Percentiles rank a stretch among this genome's conserved stretches.
Evolutionary conservation across 225 moss, liverwort and hornwort genomes (phyloP).

Genomic region (Physcomitrellopsis africana): DNA sequence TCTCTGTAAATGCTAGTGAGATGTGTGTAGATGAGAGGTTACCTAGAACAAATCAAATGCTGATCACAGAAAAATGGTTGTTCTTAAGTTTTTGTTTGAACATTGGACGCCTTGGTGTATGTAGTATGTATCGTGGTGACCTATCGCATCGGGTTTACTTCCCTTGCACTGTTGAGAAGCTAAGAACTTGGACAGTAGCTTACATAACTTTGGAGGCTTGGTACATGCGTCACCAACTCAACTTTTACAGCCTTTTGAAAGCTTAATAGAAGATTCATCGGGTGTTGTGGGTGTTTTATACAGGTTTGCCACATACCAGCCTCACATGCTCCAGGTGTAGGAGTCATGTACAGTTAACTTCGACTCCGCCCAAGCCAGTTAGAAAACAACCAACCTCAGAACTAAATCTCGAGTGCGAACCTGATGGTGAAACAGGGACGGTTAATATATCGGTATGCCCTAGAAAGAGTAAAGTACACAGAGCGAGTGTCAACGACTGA

Average conservation of each 20-base stretch:
- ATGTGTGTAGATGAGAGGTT: conserved; percentile 22
- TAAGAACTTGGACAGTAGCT: neutral
- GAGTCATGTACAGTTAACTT: conserved; percentile 55
- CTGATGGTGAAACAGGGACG: conserved; percentile 51
- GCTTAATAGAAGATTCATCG: conserved; percentile 17
- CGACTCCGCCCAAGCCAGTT: conserved; percentile 50
- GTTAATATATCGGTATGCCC: conserved; percentile 60
- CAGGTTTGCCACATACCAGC: conserved; percentile 81
- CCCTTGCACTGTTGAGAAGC: conserved; percentile 24
- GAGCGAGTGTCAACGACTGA: neutral
- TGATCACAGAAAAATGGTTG: neutral
- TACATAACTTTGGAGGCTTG: conserved; percentile 15
- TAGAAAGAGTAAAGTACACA: conserved; percentile 38
- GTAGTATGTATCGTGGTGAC: neutral
- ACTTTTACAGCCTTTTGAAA: conserved; percentile 1
- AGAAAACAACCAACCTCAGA: conserved; percentile 52
- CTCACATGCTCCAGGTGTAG: conserved; percentile 76
- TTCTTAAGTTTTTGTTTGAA: conserved; percentile 17
- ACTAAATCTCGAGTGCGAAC: conserved; percentile 46
- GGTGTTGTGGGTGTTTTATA: conserved; percentile 64
- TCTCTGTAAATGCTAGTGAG: conserved; percentile 22
- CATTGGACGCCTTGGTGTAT: neutral
- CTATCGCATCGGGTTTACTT: conserved; percentile 11
- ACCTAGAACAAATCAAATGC: conserved; percentile 15
- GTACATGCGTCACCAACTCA: conserved; percentile 15